Base-by-base conservation (phyloP, 2,329 filamentous ascomycete genomes). In the Blastomyces percursus region DNA sequence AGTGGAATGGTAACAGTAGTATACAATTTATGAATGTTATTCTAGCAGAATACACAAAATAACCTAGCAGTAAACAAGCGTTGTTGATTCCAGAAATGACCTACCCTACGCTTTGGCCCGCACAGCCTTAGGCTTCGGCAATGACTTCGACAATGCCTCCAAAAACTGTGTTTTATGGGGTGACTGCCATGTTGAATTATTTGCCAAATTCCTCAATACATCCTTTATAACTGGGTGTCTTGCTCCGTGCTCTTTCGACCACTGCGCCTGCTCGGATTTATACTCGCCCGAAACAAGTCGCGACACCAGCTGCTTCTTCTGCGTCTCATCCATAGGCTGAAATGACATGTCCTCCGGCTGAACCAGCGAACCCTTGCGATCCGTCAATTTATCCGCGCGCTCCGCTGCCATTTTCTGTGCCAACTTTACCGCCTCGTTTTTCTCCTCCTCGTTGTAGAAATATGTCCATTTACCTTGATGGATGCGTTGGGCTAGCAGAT, bases 121-220 rank as follows among this genome's bases (percentile, higher is more conserved):
- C 40, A 42, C 16, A 60, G 19, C 48, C 63, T 64, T 64, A n/a
- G 58, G 40, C 32, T 62, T 51, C 19, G 66, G 66, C 42, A 78
- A 64, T 27, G 75, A 68, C 48, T 71, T 75, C 65, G 74, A 70
- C 8, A 78, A 66, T 61, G 76, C 76, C 48, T 68, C 64, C 64
- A 77, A 65, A 59, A 78, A 75, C 52, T 73, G 68, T 5, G 70
- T 69, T 48, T 68, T 71, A 63, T 77, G 76, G 9, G 70, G 63
- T 19, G 69, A 70, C n/a, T 72, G 70, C 66, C 77, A 78, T 16
- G 75, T 78, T 52, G 71, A 70, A 59, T 78, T 78, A 61, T 75
- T 77, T n/a, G 68, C 66, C 30, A 77, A 69, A 62, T 74, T 74
- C 60, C 68, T 73, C 27, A 70, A 51, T 48, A 77, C 70, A 57